phyloP scores from a whole-genome alignment of 768 basidiomycete genomes.

The Ramaria sp. region DNA sequence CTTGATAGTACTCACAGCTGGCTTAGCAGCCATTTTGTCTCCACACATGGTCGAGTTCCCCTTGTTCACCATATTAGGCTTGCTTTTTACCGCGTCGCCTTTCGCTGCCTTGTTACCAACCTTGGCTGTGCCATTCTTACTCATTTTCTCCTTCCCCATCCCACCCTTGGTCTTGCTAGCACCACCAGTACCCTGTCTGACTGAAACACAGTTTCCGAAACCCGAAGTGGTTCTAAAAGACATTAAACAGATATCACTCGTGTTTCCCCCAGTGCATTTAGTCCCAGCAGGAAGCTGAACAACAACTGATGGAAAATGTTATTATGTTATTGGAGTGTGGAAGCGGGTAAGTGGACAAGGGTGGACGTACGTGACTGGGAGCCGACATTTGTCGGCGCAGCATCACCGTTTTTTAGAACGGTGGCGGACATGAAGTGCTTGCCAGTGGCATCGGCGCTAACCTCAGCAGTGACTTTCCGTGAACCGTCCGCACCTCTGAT shows the following conservation, averaged over 20 bases:
- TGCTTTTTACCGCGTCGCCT: neutral
- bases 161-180: too few species aligned
- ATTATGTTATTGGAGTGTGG: neutral
- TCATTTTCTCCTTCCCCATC: too few species aligned
- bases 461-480: constrained; percentile 27
- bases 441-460: constrained; percentile 31
- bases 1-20: constrained; percentile 14
- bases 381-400: constrained; percentile 1
- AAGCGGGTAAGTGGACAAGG: too few species aligned
- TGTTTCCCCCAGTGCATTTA: constrained; percentile 37
- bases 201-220: constrained; percentile 45
- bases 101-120: neutral
- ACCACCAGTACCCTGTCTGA: constrained; percentile 23
- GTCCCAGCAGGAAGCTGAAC: constrained; percentile 38
- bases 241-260: constrained; percentile 37
- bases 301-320: constrained; percentile 16
- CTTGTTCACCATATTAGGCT: too few species aligned
- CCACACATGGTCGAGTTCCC: too few species aligned
- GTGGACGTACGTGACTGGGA: constrained; percentile 26
- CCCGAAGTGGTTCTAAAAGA: constrained; percentile 37
- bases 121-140: too few species aligned
- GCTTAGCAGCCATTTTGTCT: neutral
- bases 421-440: constrained; percentile 23
- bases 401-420: constrained; percentile 31
- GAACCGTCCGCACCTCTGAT: constrained; percentile 37